A percentile compares a stretch with the other conserved stretches of the same genome.
Conservation (phyloP, 2,329 filamentous ascomycete species). For the Aspergillus sergii region DNA sequence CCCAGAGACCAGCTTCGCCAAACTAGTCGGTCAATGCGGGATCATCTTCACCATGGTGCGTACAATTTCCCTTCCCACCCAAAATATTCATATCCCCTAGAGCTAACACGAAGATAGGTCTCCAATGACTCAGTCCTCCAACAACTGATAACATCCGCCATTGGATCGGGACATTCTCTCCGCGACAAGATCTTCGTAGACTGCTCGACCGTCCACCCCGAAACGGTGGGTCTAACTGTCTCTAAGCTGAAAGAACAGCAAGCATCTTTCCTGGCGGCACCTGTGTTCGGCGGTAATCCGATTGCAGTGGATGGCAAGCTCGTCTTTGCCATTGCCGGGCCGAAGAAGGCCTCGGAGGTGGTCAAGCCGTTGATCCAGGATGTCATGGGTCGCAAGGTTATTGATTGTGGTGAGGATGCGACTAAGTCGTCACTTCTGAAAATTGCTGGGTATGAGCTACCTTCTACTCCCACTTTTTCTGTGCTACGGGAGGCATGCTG, state of each 20-base stretch:
- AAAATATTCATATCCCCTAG: background rate
- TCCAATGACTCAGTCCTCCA: slow-evolving; percentile 46
- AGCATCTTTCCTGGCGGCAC: slow-evolving; percentile 43
- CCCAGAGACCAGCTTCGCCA: slow-evolving; percentile 34
- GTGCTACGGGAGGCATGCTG: background rate
- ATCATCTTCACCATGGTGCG: slow-evolving; percentile 45
- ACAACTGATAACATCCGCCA: slow-evolving; percentile 30
- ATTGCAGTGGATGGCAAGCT: slow-evolving; percentile 50
- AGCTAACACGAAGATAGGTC: slow-evolving; percentile 30
- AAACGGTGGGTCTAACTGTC: slow-evolving; percentile 54
- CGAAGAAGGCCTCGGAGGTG: slow-evolving; percentile 32
- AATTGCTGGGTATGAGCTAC: slow-evolving; percentile 42
- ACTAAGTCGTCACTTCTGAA: slow-evolving; percentile 47
- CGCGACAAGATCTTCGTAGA: slow-evolving; percentile 81
- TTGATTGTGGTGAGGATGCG: slow-evolving; percentile 49
- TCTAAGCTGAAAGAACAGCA: slow-evolving; percentile 36
- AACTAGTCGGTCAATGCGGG: slow-evolving; percentile 39
- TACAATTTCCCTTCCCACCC: background rate
- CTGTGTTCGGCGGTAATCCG: slow-evolving; percentile 49
- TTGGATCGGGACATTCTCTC: slow-evolving; percentile 39
- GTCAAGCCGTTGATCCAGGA: slow-evolving; percentile 47
- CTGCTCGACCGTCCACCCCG: slow-evolving; percentile 82
- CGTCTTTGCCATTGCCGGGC: slow-evolving; percentile 48
- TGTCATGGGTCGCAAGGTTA: slow-evolving; percentile 47
- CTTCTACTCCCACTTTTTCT: background rate